Evolutionary conservation across 2,329 filamentous ascomycete species (phyloP).

Genomic region (Ophiostoma ulmi): DNA sequence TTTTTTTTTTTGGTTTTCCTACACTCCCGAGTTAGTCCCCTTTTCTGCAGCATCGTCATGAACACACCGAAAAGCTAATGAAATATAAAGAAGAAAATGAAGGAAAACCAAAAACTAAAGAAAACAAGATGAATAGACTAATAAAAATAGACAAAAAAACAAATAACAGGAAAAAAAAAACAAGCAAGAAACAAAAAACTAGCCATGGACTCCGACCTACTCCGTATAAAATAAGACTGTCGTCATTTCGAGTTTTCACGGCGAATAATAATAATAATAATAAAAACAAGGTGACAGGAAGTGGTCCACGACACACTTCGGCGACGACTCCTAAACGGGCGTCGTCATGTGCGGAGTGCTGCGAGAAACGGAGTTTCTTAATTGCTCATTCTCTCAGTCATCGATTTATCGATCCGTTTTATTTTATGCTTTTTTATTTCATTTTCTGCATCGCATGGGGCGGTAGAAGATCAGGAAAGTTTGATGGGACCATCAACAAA

Average conservation of each 20-base stretch:
- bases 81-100: neutral
- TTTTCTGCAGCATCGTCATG: neutral
- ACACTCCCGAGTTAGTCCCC: neutral
- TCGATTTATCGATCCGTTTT: neutral
- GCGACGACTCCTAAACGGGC: conserved; percentile 10
- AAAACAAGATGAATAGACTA: neutral
- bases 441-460: neutral
- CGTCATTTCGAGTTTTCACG: neutral
- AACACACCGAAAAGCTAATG: neutral
- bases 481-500: neutral
- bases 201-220: neutral
- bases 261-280: neutral
- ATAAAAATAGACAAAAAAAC: neutral
- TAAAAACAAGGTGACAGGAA: neutral
- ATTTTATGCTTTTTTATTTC: neutral
- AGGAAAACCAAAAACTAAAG: neutral
- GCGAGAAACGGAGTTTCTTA: neutral
- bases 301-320: neutral
- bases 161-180: neutral
- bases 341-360: conserved; percentile 5
- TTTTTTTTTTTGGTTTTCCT: neutral
- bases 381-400: neutral
- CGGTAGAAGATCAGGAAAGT: neutral
- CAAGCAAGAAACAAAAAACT: neutral
- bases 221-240: neutral